These are phyloP conservation scores for Microdochium bolleyi DNA, from an alignment of 2,329 filamentous ascomycete genomes.

Conservation along the genomic window DNA sequence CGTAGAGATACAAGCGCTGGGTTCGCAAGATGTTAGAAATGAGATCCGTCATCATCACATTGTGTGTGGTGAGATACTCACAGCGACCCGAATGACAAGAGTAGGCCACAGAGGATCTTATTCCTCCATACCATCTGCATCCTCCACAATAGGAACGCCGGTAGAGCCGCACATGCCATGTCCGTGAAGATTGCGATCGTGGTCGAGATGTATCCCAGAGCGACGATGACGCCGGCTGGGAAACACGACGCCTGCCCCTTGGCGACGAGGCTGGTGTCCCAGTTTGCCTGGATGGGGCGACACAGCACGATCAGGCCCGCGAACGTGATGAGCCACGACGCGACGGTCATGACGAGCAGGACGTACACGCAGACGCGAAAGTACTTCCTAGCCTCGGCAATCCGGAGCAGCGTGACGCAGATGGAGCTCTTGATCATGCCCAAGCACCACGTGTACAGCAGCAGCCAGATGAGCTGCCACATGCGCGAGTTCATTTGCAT, in stretches of 20 bases:
- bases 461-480: conserved; percentile 13
- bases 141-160: conserved; percentile 21
- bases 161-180: conserved; percentile 19
- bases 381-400: conserved; percentile 9
- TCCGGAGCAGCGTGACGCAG: conserved; percentile 14
- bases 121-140: conserved; percentile 18
- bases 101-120: conserved; percentile 12
- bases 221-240: conserved; percentile 12
- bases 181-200: conserved; percentile 23
- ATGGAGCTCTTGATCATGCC: conserved; percentile 12
- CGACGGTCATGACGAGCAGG: conserved; percentile 10
- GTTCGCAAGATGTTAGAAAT: neutral
- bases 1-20: conserved; percentile 13
- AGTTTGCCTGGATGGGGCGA: conserved; percentile 18
- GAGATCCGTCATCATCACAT: too few relatives aligned
- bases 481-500: conserved; percentile 7
- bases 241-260: conserved; percentile 12
- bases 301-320: conserved; percentile 23
- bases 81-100: conserved; percentile 16
- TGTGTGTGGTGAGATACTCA: conserved; percentile 7
- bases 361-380: conserved; percentile 13
- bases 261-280: conserved; percentile 18
- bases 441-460: conserved; percentile 10
- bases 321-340: conserved; percentile 19
- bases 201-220: conserved; percentile 18